A percentile compares a stretch with the other conserved stretches of the same genome.
Evolutionary conservation across 352 stramenopile genomes (phyloP).

Genomic region (Thalassiosira delicatula): DNA sequence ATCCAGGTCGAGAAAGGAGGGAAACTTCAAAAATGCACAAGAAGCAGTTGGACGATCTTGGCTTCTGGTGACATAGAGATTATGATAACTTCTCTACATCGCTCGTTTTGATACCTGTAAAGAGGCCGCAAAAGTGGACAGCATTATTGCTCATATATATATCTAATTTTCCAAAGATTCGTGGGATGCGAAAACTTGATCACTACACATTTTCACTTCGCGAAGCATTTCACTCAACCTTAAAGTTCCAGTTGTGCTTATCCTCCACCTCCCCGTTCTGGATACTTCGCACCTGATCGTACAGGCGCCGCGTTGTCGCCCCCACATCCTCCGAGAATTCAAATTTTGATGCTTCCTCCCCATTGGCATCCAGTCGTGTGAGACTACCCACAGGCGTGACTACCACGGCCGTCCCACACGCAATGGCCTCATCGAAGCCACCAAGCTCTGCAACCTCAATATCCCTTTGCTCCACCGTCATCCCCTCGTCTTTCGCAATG

Average conservation of each 20-base stretch:
- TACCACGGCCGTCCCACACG: conserved; percentile 90
- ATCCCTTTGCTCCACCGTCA: conserved; percentile 84
- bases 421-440: conserved; percentile 87
- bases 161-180: too few relatives aligned
- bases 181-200: too few relatives aligned
- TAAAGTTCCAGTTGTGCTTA: conserved; percentile 85
- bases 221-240: conserved; percentile 66
- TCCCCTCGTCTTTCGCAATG: conserved; percentile 85
- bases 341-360: conserved; percentile 64
- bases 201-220: too few relatives aligned
- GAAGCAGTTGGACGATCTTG: too few relatives aligned
- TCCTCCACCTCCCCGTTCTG: conserved; percentile 87
- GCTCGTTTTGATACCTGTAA: too few relatives aligned
- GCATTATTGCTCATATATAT: too few relatives aligned
- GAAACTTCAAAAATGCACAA: too few relatives aligned
- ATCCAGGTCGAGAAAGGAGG: too few relatives aligned
- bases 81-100: too few relatives aligned
- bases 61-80: too few relatives aligned
- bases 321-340: conserved; percentile 79
- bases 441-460: conserved; percentile 85
- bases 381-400: conserved; percentile 86
- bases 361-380: conserved; percentile 69
- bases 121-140: too few relatives aligned
- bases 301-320: conserved; percentile 81
- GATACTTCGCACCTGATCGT: conserved; percentile 85